These are phyloP conservation scores for Sporisorium graminicola DNA, from an alignment of 1,284 basidiomycete genomes.

Conservation along the genomic window DNA sequence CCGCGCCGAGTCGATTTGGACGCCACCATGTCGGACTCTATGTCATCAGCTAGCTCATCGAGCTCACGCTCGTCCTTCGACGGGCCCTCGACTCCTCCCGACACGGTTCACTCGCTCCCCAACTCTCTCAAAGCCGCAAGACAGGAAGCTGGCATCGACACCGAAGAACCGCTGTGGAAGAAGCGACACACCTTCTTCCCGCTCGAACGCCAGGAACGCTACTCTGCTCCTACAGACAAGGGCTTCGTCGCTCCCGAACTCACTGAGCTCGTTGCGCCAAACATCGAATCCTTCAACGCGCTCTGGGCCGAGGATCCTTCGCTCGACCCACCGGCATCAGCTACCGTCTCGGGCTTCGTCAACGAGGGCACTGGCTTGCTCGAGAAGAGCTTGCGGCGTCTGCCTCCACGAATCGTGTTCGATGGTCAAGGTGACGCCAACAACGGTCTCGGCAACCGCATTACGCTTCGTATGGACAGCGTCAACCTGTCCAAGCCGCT, in stretches of 20 bases:
- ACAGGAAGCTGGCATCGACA: constrained; percentile 34
- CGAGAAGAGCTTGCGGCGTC: constrained; percentile 83
- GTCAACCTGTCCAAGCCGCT: constrained; percentile 87
- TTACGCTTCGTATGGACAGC: constrained; percentile 85
- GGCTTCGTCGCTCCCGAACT: constrained; percentile 83
- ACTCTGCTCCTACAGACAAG: constrained; percentile 81
- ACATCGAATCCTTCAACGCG: constrained; percentile 96
- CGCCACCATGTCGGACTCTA: constrained; percentile 35
- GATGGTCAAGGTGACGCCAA: constrained; percentile 75
- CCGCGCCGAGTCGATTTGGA: neutral
- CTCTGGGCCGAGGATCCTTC: constrained; percentile 72
- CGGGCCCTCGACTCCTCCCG: constrained; percentile 48
- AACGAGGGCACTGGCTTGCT: constrained; percentile 82
- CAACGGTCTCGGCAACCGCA: constrained; percentile 69
- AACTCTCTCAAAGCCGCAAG: constrained; percentile 46
- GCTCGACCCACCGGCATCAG: constrained; percentile 69
- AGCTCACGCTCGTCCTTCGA: constrained; percentile 51
- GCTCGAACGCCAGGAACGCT: constrained; percentile 82
- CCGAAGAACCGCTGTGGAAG: constrained; percentile 47
- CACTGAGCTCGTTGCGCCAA: constrained; percentile 92
- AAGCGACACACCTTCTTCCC: constrained; percentile 79
- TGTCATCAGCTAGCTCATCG: constrained; percentile 51
- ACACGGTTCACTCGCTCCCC: constrained; percentile 35
- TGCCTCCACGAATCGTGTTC: constrained; percentile 90
- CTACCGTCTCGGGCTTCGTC: constrained; percentile 80